Conservation (phyloP, 257 asterid species). For the Schizonepeta tenuifolia region DNA sequence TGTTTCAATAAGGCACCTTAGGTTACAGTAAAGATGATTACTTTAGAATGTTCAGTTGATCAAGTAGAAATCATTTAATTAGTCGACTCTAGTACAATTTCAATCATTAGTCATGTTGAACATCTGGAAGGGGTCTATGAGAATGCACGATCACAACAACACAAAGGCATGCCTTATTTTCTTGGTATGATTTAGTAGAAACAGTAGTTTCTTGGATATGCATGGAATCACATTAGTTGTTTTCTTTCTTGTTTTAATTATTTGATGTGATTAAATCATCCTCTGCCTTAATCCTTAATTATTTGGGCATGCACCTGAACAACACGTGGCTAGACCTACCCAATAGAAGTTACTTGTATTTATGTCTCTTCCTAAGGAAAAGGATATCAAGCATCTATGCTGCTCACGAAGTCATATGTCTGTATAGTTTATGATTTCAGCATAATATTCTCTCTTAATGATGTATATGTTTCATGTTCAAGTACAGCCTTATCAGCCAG, state of each 20-base stretch:
- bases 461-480: slow-evolving; percentile 24
- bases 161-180: background rate
- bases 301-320: background rate
- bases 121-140: slow-evolving; percentile 1
- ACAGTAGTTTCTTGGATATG: background rate
- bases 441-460: slow-evolving; percentile 15
- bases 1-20: background rate
- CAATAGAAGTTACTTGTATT: background rate
- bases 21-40: too few species aligned
- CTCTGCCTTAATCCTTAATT: background rate
- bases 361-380: background rate
- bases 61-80: background rate
- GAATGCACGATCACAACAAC: background rate
- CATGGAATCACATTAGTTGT: too few species aligned
- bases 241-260: background rate
- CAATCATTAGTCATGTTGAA: background rate
- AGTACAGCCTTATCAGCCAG: slow-evolving; percentile 85
- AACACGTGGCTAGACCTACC: background rate
- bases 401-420: too few species aligned
- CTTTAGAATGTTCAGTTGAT: background rate
- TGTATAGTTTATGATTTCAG: background rate
- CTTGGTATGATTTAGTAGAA: background rate
- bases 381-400: background rate
- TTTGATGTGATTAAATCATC: background rate
- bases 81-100: background rate